phyloP scores from a whole-genome alignment of 164 flowering plant species.

The Magnolia sinica region DNA sequence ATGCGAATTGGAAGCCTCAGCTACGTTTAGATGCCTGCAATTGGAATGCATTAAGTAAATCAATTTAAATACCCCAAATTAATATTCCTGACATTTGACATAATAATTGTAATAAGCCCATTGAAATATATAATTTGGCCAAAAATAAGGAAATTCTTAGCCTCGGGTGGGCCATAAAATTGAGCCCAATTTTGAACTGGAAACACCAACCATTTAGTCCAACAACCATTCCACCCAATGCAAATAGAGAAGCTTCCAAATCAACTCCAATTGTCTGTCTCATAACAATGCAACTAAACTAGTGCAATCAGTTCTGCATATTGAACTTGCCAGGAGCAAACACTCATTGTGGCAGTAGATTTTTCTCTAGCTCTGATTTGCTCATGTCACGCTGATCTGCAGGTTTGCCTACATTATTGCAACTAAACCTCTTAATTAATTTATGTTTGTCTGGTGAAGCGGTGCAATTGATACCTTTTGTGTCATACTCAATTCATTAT shows the following conservation, averaged over 20 bases:
- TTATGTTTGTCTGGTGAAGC: background rate
- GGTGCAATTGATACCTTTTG: background rate
- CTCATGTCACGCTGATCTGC: background rate
- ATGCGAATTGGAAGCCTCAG: too few relatives aligned
- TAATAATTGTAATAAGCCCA: too few relatives aligned
- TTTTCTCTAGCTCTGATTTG: background rate
- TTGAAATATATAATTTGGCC: too few relatives aligned
- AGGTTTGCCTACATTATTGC: background rate
- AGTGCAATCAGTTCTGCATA: background rate
- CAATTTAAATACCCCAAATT: too few relatives aligned
- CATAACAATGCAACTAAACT: background rate
- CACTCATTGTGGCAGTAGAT: background rate
- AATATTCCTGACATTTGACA: too few relatives aligned
- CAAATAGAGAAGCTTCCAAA: background rate
- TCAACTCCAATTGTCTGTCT: background rate
- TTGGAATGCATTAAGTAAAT: too few relatives aligned
- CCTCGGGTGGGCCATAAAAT: too few relatives aligned
- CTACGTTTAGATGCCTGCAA: too few relatives aligned
- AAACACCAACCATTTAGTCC: background rate
- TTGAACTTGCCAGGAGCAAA: background rate
- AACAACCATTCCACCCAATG: background rate
- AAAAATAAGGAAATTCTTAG: too few relatives aligned
- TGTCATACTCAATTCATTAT: background rate
- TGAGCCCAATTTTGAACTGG: background rate
- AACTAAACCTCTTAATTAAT: background rate